These are phyloP conservation scores for Parathielavia appendiculata DNA, from an alignment of 495 filamentous ascomycete genomes.

Conservation along the genomic window DNA sequence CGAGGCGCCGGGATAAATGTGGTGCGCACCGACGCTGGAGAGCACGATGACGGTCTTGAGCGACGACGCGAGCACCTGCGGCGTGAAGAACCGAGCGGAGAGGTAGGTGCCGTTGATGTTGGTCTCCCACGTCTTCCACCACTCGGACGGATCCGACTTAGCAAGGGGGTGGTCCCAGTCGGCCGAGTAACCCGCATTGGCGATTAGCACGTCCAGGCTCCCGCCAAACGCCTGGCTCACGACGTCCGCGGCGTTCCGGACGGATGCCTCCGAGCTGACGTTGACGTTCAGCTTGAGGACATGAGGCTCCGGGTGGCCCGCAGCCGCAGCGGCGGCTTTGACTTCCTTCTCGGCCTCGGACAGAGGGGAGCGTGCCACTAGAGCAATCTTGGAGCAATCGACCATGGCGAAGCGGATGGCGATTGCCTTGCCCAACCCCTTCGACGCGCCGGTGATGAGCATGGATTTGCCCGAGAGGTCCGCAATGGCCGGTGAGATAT, in stretches of 20 bases:
- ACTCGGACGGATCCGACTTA: constrained; percentile 8
- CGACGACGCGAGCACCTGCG: constrained; percentile 34
- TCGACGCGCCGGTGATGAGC: constrained; percentile 5
- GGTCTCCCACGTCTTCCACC: constrained; percentile 28
- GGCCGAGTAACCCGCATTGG: constrained; percentile 1
- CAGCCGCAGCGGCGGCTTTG: background rate
- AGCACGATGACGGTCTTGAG: constrained; percentile 37
- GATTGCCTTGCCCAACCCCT: background rate
- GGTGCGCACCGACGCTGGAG: constrained; percentile 32
- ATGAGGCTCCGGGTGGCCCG: background rate
- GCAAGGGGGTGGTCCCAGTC: constrained; percentile 1
- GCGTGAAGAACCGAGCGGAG: constrained; percentile 37
- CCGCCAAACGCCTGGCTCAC: background rate
- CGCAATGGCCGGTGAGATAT: background rate
- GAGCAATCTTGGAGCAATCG: background rate
- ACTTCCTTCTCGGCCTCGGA: background rate
- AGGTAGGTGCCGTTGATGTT: constrained; percentile 43
- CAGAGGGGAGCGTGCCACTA: no score
- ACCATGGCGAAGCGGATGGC: constrained; percentile 1
- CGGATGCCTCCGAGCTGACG: background rate
- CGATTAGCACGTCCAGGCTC: background rate
- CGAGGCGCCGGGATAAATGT: constrained; percentile 19
- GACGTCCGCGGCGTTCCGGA: background rate
- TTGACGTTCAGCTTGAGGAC: background rate
- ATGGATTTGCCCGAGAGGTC: background rate